Percentiles rank a stretch among this genome's conserved stretches.
Evolutionary conservation across 2,329 filamentous ascomycete species (phyloP).

Genomic region (Ramularia endophylla): DNA sequence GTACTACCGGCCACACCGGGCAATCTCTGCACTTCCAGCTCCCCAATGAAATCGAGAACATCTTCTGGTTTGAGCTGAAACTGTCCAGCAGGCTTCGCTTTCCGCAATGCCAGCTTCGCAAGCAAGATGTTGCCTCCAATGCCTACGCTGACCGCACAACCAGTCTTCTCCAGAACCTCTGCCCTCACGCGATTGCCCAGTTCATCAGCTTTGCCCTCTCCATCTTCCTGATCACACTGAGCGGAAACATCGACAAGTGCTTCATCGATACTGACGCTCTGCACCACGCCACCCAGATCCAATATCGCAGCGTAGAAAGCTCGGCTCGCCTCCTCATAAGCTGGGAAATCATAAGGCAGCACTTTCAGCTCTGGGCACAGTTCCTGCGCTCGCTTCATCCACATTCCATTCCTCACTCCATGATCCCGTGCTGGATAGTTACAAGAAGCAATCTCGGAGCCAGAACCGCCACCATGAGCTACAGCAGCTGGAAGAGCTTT

Average conservation of each 20-base stretch:
- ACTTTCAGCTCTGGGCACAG: slow-evolving; percentile 81
- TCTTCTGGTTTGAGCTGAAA: slow-evolving; percentile 80
- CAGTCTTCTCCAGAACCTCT: slow-evolving; percentile 66
- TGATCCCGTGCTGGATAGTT: slow-evolving; percentile 86
- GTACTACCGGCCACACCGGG: slow-evolving; percentile 93
- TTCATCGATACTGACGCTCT: slow-evolving; percentile 97
- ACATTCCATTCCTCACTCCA: slow-evolving; percentile 97
- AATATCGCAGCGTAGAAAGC: slow-evolving; percentile 84
- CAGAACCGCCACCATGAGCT: slow-evolving; percentile 76
- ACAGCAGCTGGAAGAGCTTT: slow-evolving; percentile 77
- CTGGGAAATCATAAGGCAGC: slow-evolving; percentile 91
- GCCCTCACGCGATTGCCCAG: slow-evolving; percentile 63
- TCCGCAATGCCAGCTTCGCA: slow-evolving; percentile 83
- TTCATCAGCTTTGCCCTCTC: slow-evolving; percentile 67
- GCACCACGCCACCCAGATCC: slow-evolving; percentile 71
- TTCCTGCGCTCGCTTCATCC: slow-evolving; percentile 88
- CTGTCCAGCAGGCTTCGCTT: slow-evolving; percentile 91
- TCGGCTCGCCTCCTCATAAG: slow-evolving; percentile 85
- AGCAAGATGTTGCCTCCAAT: slow-evolving; percentile 87
- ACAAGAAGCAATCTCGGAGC: slow-evolving; percentile 94
- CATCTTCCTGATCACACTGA: slow-evolving; percentile 59
- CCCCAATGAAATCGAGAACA: slow-evolving; percentile 68
- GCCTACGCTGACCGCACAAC: slow-evolving; percentile 84
- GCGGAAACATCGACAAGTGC: slow-evolving; percentile 78
- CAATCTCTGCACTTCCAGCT: slow-evolving; percentile 70